Evolutionary conservation across 371 early-diverging fungal species (phyloP).

Genomic region (Haplosporangium sp.): DNA sequence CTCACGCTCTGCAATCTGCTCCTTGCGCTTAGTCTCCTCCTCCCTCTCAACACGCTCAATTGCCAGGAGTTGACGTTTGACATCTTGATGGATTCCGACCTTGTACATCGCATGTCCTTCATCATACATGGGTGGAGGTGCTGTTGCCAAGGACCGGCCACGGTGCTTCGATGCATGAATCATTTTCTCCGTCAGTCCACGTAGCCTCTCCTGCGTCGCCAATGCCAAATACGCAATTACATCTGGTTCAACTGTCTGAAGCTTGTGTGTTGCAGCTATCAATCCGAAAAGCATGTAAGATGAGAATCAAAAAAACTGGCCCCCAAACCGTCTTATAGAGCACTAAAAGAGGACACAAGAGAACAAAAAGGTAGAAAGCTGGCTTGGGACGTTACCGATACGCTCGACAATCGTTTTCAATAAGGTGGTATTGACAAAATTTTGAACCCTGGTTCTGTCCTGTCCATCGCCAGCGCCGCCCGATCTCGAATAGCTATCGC

Average conservation of each 20-base stretch:
- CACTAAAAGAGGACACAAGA: background rate
- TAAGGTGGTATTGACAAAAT: conserved; percentile 29
- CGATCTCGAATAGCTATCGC: conserved; percentile 40
- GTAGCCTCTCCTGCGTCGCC: conserved; percentile 77
- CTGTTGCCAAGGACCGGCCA: conserved; percentile 72
- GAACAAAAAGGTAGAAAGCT: background rate
- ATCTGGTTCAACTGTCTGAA: conserved; percentile 67
- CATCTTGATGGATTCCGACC: conserved; percentile 73
- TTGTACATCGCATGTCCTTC: conserved; percentile 74
- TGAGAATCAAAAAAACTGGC: background rate
- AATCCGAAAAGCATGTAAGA: background rate
- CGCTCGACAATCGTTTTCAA: conserved; percentile 37
- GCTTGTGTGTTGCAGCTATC: conserved; percentile 30
- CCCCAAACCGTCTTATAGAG: background rate
- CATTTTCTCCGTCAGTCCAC: conserved; percentile 74
- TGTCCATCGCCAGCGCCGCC: conserved; percentile 28
- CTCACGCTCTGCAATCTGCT: conserved; percentile 62
- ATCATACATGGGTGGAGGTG: conserved; percentile 68
- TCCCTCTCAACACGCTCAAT: conserved; percentile 81
- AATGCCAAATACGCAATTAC: conserved; percentile 74
- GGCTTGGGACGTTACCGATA: conserved; percentile 21
- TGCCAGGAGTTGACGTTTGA: conserved; percentile 76
- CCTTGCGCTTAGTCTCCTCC: conserved; percentile 71
- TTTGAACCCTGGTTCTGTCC: conserved; percentile 40
- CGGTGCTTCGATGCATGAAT: conserved; percentile 79